These are phyloP conservation scores for Epicoccum sorghinum DNA, from an alignment of 2,329 filamentous ascomycete species.

Conservation along the genomic window DNA sequence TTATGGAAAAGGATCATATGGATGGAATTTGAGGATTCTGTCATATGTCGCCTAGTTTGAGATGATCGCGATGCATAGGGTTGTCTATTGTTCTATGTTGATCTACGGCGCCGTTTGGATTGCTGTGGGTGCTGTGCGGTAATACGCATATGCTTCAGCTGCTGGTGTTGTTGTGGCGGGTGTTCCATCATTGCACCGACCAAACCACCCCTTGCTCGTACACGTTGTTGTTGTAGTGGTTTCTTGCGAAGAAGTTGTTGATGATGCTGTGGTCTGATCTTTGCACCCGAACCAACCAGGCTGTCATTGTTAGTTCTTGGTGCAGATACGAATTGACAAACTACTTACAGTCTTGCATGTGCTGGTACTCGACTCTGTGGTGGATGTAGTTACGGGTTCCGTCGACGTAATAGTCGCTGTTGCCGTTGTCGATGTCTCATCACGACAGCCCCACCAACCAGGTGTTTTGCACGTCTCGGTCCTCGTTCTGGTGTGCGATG, in stretches of 20 bases:
- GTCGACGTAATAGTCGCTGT: constrained; percentile 22
- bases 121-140: constrained; percentile 32
- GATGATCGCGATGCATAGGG: background rate
- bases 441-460: constrained; percentile 47
- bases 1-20: background rate
- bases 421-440: constrained; percentile 38
- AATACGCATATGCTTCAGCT: constrained; percentile 33
- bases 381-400: constrained; percentile 20
- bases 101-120: constrained; percentile 25
- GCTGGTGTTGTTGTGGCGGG: constrained; percentile 35
- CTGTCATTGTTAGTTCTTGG: constrained; percentile 22
- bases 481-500: constrained; percentile 32
- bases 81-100: background rate
- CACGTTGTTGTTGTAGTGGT: constrained; percentile 40
- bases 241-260: constrained; percentile 26
- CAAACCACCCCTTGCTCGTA: constrained; percentile 45
- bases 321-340: background rate
- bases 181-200: constrained; percentile 38
- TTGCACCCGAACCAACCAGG: constrained; percentile 48
- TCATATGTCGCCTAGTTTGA: no score
- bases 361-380: constrained; percentile 29
- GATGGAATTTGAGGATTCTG: no score
- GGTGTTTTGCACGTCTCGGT: constrained; percentile 47
- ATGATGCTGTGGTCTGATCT: constrained; percentile 36
- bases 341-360: constrained; percentile 42